Evolutionary conservation across 441 rosid species (phyloP).

Genomic region (Pelargonium cotyledonis): DNA sequence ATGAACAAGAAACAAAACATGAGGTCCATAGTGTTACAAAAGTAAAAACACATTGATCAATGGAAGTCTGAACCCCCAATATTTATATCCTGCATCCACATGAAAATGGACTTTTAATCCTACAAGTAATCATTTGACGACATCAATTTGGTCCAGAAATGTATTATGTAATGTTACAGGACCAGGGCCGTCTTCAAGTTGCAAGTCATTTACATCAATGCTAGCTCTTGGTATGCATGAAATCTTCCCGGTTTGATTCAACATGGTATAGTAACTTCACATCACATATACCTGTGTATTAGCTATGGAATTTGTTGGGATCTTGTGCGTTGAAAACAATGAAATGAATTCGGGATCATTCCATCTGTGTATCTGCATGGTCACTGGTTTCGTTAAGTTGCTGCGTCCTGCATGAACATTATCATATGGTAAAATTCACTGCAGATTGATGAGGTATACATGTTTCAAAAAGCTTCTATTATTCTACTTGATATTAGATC

Average conservation of each 20-base stretch:
- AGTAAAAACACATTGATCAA: too few relatives aligned
- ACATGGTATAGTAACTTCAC: background rate
- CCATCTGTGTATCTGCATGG: slow-evolving; percentile 35
- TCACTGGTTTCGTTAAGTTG: slow-evolving; percentile 46
- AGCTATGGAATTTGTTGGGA: background rate
- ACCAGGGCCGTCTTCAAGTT: background rate
- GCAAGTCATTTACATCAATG: background rate
- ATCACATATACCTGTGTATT: slow-evolving; percentile 2
- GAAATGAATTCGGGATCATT: background rate
- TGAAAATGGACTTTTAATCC: background rate
- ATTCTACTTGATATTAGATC: too few relatives aligned
- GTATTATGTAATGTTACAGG: background rate
- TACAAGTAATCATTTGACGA: background rate
- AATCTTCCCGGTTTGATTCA: background rate
- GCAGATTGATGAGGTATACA: background rate
- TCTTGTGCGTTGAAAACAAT: background rate
- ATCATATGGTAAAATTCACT: slow-evolving; percentile 8
- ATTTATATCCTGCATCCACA: background rate
- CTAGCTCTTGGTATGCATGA: background rate
- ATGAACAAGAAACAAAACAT: too few relatives aligned
- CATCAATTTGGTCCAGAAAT: background rate
- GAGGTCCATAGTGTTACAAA: too few relatives aligned
- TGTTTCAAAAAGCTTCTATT: background rate
- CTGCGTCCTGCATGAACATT: slow-evolving; percentile 41
- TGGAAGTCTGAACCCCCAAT: too few relatives aligned